Evolutionary conservation across 2,329 filamentous ascomycete species (phyloP), one percentile per base, ranked within the genome.

Genomic region (Simplicillium sp.): DNA sequence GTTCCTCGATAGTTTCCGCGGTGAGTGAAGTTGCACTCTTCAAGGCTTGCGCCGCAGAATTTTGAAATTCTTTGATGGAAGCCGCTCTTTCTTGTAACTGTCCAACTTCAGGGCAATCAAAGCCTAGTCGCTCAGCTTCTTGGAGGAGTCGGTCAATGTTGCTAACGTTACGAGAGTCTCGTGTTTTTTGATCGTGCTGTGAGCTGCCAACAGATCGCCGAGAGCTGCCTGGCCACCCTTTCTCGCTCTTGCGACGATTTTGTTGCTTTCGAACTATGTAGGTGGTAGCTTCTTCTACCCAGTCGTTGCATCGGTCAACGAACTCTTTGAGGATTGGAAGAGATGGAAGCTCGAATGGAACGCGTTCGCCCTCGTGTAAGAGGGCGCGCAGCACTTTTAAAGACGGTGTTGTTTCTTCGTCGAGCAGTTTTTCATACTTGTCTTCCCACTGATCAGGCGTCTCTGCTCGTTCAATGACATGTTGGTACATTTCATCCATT

Each of bases 221-320:
- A 51, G 76, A 77, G 41, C 80, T 76, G 53, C 78, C 82, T 48
- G 87, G 84, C 79, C 84, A 92, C 35, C 77, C 77, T 56, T 87
- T 92, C 54, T 96, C 90, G 60, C 84, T 94, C 65, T 97, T 97
- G 46, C 90, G 87, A 47, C 92, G 84, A 56, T 94, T 94, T 64
- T 96, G 90, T 66, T 96, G 90, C 67, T 98, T 98, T 52, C 92
- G 85, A 44, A 92, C 89, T 55, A 89, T 95, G 68, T 94, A 98
- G 57, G 85, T 89, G 54, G 87, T 92, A 49, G 92, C 92, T 65
- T 97, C 90, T 54, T 97, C 92, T 47, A 96, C 87, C 85, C 94
- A 96, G 58, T 94, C 88, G 61, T 95, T 94, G 68, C 92, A 97
- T 54, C 87, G 83, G 52, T 95, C 88, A 59, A 98, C 92, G 66